Base-by-base conservation (phyloP, 1,284 basidiomycete genomes). In the Malassezia cuniculi region DNA sequence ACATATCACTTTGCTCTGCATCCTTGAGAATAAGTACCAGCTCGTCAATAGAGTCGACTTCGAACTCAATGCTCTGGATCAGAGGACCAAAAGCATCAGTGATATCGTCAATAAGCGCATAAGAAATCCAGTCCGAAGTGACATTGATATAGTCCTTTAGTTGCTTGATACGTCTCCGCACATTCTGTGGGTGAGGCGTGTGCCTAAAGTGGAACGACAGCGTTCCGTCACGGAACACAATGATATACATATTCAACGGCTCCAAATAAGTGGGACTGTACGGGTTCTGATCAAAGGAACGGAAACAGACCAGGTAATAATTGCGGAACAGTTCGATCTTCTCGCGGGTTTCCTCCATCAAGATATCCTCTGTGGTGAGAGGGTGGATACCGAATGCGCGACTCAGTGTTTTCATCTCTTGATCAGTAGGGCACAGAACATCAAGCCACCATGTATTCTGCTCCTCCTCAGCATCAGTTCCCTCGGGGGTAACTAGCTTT, bases 111-210 rank as follows among this genome's bases (percentile, higher is more conserved):
- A 99, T 97, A 45, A 99, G 78, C 12, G 93, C 93, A 60, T 99
- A 99, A 10, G 89, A 95, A 57, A 99, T 97, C 93, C 93, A 99
- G 71, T 99, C 93, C 3, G 87, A 93, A 0, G 93, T 95, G 54
- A 97, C 93, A 50, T 78, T 83, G 70, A 99, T 97, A 71, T 95
- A 97, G 73, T 97, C 93, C 67, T 93, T 94, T 50, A 99, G 81
- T 69, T 97, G 93, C 72, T 95, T 95, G 69, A 99, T 99, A 22
- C 93, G 83, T 27, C 90, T 76, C 9, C 93, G 82, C 22, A 99
- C 93, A 66, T 93, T 95, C 63, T 94, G 87, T 2, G 93, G 89
- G 63, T 97, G 93, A 0, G 93, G 86, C 0, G 93, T 95, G 10
- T 85, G 83, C 22, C 85, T 76, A 75, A 94, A 97, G 69, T 97